A percentile compares a stretch with the other conserved stretches of the same genome.
phyloP scores from a whole-genome alignment of 331 rosid species.

The Acacia concinna region DNA sequence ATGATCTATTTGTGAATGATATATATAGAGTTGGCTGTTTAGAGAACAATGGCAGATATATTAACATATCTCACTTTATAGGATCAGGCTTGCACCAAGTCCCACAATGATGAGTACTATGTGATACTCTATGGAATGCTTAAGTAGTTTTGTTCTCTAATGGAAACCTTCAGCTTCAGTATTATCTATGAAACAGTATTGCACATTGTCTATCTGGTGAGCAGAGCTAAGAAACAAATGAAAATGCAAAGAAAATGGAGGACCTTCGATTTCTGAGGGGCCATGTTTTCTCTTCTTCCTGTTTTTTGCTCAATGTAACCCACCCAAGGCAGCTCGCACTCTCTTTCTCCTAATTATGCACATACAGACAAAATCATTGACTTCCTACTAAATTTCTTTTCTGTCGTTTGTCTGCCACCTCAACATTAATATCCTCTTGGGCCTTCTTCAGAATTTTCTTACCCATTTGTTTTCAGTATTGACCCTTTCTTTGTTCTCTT shows the following conservation, averaged over 20 bases:
- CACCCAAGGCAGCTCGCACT: background rate
- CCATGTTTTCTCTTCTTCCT: background rate
- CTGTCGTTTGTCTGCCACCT: background rate
- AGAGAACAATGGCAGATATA: background rate
- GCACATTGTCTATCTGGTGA: background rate
- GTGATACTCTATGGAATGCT: background rate
- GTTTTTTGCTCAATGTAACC: background rate
- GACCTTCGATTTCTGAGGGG: background rate
- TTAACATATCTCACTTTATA: background rate
- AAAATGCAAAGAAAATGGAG: background rate
- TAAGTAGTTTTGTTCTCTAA: background rate
- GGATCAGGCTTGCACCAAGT: background rate
- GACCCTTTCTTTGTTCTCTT: background rate
- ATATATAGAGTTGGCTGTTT: background rate
- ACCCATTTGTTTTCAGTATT: background rate
- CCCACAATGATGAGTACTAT: background rate
- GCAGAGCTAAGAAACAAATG: background rate
- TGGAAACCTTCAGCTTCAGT: background rate
- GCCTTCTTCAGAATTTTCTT: background rate
- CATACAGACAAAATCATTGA: background rate
- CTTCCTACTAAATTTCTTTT: background rate
- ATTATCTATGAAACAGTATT: background rate
- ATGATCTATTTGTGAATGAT: background rate
- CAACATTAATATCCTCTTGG: background rate
- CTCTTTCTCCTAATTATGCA: background rate